Percentiles rank a stretch among this genome's conserved stretches.
Conservation (phyloP, 129 eudicot species). For the Escallonia rubra region DNA sequence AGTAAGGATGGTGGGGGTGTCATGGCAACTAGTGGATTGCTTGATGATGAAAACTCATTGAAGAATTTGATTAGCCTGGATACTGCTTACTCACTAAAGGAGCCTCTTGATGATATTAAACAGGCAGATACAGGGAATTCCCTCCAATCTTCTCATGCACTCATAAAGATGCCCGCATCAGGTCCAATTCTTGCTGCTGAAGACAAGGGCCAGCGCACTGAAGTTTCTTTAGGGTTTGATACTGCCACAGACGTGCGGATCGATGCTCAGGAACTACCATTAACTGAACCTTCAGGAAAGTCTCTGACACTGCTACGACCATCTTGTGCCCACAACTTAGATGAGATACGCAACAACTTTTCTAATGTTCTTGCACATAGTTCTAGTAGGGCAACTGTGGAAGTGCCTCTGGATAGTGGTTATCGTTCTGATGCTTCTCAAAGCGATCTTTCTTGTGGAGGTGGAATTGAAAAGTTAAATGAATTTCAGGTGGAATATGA, state of each 20-base stretch:
- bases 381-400: too few relatives aligned
- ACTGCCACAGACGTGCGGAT: background rate
- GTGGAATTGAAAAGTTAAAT: constrained; percentile 18
- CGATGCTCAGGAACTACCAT: too few relatives aligned
- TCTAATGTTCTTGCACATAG: too few relatives aligned
- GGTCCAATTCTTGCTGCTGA: background rate
- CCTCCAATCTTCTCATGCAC: background rate
- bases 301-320: too few relatives aligned
- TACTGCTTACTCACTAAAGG: background rate
- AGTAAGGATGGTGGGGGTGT: constrained; percentile 10
- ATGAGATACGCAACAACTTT: too few relatives aligned
- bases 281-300: too few relatives aligned
- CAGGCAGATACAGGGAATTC: constrained; percentile 6
- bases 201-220: constrained; percentile 4
- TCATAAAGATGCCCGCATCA: background rate
- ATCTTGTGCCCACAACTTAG: too few relatives aligned
- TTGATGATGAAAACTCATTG: constrained; percentile 2
- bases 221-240: constrained; percentile 15
- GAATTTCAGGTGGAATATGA: constrained; percentile 29
- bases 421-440: constrained; percentile 19
- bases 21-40: constrained; percentile 12
- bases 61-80: constrained; percentile 5
- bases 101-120: background rate
- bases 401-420: constrained; percentile 2
- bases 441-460: constrained; percentile 10